Evolutionary conservation across 108 stramenopile species (phyloP).

Genomic region (Nitzschia sp.): DNA sequence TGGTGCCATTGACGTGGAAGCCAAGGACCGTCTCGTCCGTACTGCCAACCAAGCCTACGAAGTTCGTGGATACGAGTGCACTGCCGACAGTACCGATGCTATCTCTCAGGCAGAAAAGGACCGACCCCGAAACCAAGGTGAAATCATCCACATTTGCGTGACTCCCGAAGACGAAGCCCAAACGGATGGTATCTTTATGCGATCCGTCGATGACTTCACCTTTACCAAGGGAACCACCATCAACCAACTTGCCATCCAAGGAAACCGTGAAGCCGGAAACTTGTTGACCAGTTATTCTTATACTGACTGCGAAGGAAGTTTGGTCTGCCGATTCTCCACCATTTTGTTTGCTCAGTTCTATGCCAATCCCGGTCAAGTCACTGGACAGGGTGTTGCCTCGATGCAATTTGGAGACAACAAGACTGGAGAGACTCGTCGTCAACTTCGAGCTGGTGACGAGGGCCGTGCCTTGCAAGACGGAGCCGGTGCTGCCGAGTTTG

Average conservation of each 20-base stretch:
- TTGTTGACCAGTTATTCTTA: conserved; percentile 4
- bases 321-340: conserved; percentile 11
- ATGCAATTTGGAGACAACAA: conserved; percentile 28
- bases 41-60: conserved; percentile 7
- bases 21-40: conserved; percentile 10
- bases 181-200: conserved; percentile 13
- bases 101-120: neutral
- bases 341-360: conserved; percentile 24
- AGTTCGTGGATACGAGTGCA: conserved; percentile 15
- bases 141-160: conserved; percentile 15
- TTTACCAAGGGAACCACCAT: neutral
- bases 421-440: conserved; percentile 1
- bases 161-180: conserved; percentile 8
- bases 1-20: neutral
- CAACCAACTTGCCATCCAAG: conserved; percentile 14
- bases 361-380: conserved; percentile 1
- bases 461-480: neutral
- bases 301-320: neutral
- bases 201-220: conserved; percentile 13
- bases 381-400: conserved; percentile 14
- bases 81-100: neutral
- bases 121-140: conserved; percentile 10
- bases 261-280: conserved; percentile 5
- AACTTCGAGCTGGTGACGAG: neutral
- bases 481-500: conserved; percentile 6